Conservation (phyloP, 1,284 basidiomycete species). For the Cryptococcus sp. region DNA sequence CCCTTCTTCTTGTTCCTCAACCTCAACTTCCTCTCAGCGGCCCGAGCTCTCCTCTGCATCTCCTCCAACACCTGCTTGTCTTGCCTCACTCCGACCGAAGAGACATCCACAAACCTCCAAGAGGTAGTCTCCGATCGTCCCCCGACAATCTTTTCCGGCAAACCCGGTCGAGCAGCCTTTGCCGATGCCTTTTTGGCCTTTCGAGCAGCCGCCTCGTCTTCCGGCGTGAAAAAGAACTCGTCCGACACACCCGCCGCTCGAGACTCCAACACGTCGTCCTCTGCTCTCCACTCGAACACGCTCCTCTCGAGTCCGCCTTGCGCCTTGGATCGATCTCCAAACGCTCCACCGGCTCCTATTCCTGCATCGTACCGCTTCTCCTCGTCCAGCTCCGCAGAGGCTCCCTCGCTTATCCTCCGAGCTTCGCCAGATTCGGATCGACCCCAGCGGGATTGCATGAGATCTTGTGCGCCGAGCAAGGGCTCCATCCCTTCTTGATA, state of each 20-base stretch:
- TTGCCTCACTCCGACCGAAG: not conserved
- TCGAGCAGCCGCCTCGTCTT: not conserved
- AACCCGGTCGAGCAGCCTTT: not conserved
- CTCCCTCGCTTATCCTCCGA: constrained; percentile 28
- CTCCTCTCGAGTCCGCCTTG: constrained; percentile 20
- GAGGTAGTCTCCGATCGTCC: not conserved
- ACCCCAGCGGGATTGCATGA: not conserved
- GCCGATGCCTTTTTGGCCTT: not conserved
- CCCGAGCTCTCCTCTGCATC: constrained; percentile 8
- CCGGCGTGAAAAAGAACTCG: constrained; percentile 4
- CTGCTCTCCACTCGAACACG: constrained; percentile 42
- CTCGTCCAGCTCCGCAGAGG: constrained; percentile 33
- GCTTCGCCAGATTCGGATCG: constrained; percentile 6
- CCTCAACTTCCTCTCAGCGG: constrained; percentile 11
- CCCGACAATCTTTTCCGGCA: not conserved
- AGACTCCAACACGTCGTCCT: constrained; percentile 18
- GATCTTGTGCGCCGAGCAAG: constrained; percentile 29
- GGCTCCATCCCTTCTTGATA: constrained; percentile 43
- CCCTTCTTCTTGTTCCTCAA: not conserved
- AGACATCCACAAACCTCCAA: constrained; percentile 12
- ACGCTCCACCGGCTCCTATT: constrained; percentile 28
- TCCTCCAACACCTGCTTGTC: not conserved
- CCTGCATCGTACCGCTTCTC: constrained; percentile 33
- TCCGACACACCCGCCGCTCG: constrained; percentile 6
- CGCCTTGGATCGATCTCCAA: constrained; percentile 15